These are phyloP conservation scores for Penicillium soppii DNA, from an alignment of 495 filamentous ascomycete species.

Conservation along the genomic window DNA sequence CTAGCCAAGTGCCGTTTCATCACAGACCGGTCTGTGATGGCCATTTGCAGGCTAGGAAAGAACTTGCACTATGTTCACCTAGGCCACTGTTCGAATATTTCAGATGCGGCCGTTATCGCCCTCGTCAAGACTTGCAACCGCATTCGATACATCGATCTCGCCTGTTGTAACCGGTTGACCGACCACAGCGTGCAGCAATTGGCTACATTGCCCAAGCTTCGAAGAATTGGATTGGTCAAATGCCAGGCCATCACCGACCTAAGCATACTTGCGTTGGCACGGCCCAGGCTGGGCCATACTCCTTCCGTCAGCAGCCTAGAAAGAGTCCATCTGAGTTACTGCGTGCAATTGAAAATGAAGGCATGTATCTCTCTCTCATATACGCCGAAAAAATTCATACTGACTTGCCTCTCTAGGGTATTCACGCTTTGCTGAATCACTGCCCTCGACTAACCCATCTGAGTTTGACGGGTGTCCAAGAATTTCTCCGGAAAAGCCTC, in stretches of 20 bases:
- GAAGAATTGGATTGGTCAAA: conserved; percentile 93
- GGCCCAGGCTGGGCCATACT: conserved; percentile 50
- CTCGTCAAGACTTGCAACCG: conserved; percentile 86
- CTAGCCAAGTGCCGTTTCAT: conserved; percentile 91
- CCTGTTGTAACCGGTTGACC: conserved; percentile 88
- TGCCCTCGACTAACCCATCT: conserved; percentile 93
- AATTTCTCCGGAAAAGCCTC: conserved; percentile 72
- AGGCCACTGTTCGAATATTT: conserved; percentile 89
- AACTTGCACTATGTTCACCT: conserved; percentile 96
- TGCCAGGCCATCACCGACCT: conserved; percentile 84
- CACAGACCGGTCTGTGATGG: conserved; percentile 82
- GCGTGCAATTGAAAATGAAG: conserved; percentile 71
- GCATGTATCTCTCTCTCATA: conserved; percentile 50
- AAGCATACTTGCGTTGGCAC: conserved; percentile 81
- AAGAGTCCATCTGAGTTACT: conserved; percentile 96
- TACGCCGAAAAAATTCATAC: conserved; percentile 6
- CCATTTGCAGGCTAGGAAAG: conserved; percentile 87
- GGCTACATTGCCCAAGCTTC: conserved; percentile 84
- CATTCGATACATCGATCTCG: conserved; percentile 95
- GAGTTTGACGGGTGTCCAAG: conserved; percentile 90
- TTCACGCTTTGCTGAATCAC: conserved; percentile 82
- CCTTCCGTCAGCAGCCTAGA: conserved; percentile 66
- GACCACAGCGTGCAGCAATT: conserved; percentile 83
- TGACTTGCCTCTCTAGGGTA: conserved; percentile 62
- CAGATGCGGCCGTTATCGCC: conserved; percentile 78